Percentiles rank a stretch among this genome's conserved stretches.
phyloP scores from a whole-genome alignment of 2,329 filamentous ascomycete genomes.

The Exophiala alcalophila region DNA sequence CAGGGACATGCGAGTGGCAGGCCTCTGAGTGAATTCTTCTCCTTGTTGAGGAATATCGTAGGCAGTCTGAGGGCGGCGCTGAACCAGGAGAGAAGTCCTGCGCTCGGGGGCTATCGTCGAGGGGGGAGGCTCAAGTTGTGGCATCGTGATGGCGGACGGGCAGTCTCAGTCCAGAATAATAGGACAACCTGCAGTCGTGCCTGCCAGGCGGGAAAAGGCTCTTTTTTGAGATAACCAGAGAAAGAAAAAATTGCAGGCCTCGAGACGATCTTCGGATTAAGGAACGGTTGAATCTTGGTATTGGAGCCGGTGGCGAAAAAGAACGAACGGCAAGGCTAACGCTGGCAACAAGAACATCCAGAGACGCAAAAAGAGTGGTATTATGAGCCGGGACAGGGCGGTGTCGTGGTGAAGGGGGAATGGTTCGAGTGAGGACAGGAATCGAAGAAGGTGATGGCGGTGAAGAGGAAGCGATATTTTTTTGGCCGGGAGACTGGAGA shows the following conservation, averaged over 20 bases:
- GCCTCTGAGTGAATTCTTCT: conserved; percentile 5
- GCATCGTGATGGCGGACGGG: conserved; percentile 16
- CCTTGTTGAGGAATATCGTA: conserved; percentile 10
- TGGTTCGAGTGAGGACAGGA: too few species aligned
- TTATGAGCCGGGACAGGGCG: too few species aligned
- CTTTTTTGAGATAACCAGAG: background rate
- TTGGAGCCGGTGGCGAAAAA: conserved; percentile 7
- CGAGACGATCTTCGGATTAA: background rate
- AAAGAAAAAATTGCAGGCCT: background rate
- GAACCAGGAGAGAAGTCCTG: conserved; percentile 40
- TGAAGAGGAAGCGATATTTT: too few species aligned
- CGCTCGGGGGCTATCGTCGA: conserved; percentile 34
- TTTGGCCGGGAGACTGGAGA: too few species aligned
- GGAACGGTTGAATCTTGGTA: too few species aligned
- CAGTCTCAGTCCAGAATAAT: background rate
- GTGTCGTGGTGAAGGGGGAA: too few species aligned
- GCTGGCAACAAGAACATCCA: conserved; percentile 4
- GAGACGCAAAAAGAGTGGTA: background rate
- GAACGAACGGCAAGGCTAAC: background rate
- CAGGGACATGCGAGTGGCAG: conserved; percentile 21
- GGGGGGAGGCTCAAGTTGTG: conserved; percentile 28
- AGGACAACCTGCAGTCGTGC: conserved; percentile 2
- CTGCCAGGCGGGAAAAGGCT: conserved; percentile 1
- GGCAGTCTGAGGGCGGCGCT: conserved; percentile 39
- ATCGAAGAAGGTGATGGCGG: too few species aligned